Percentiles rank a stretch among this genome's conserved stretches.
phyloP scores from a whole-genome alignment of 139 green algal species.

The Nannochloris sp. region DNA sequence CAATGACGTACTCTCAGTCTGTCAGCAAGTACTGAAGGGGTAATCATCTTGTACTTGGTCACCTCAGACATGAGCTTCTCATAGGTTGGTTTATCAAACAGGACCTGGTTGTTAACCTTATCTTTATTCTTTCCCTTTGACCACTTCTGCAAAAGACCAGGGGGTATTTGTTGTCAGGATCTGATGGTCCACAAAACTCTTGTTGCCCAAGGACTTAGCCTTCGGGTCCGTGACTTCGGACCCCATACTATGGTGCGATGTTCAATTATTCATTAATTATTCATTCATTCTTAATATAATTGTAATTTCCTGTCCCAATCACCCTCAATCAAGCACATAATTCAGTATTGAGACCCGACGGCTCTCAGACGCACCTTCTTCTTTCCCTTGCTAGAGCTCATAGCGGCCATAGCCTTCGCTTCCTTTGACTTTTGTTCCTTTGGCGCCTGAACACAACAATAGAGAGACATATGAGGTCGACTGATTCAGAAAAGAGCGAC shows the following conservation, averaged over 20 bases:
- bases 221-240: too few species aligned
- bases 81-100: slow-evolving; percentile 95
- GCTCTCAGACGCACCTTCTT: slow-evolving; percentile 54
- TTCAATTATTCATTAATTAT: too few species aligned
- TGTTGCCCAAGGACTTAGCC: too few species aligned
- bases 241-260: too few species aligned
- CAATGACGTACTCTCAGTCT: slow-evolving; percentile 38
- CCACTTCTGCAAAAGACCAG: slow-evolving; percentile 77
- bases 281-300: too few species aligned
- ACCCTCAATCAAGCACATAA: too few species aligned
- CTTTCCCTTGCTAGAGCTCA: slow-evolving; percentile 86
- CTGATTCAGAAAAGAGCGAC: background rate
- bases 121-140: slow-evolving; percentile 97
- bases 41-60: slow-evolving; percentile 99
- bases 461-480: background rate
- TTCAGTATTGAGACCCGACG: too few species aligned
- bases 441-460: slow-evolving; percentile 39
- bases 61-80: slow-evolving; percentile 96
- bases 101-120: slow-evolving; percentile 98
- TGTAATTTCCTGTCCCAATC: too few species aligned
- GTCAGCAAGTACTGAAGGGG: slow-evolving; percentile 82
- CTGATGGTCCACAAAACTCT: too few species aligned
- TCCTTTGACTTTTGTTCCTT: slow-evolving; percentile 76
- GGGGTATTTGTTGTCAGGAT: background rate
- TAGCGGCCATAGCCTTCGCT: slow-evolving; percentile 81